A percentile compares a stretch with the other conserved stretches of the same genome.
Evolutionary conservation across 345 rosid genomes (phyloP).

Genomic region (Eucalyptus grandis): DNA sequence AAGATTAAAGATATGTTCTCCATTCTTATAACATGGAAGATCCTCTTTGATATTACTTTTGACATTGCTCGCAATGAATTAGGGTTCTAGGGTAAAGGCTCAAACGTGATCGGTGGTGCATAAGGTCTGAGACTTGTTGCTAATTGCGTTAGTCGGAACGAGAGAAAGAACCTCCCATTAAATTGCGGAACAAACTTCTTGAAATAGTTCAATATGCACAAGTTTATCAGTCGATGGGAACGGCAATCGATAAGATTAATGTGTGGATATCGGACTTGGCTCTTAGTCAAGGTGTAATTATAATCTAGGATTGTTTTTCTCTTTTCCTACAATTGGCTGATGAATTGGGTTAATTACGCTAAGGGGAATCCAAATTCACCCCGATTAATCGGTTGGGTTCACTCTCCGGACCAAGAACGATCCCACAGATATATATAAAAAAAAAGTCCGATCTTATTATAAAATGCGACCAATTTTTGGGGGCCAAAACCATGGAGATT

Average conservation of each 20-base stretch:
- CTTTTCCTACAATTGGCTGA: neutral
- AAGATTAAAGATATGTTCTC: neutral
- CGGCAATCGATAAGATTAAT: neutral
- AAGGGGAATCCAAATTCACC: neutral
- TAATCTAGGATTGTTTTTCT: neutral
- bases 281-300: neutral
- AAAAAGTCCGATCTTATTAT: neutral
- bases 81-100: neutral
- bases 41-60: neutral
- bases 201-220: neutral
- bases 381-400: neutral
- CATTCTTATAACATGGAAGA: neutral
- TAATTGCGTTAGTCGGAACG: accelerated
- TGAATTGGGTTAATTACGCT: neutral
- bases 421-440: neutral
- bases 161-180: neutral
- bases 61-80: neutral
- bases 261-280: neutral
- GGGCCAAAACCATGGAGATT: neutral
- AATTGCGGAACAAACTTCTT: neutral
- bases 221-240: neutral
- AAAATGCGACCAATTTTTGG: neutral
- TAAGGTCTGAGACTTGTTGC: neutral
- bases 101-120: neutral
- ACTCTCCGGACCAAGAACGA: neutral